Evolutionary conservation across 1,284 basidiomycete genomes (phyloP).

Genomic region (Ceratobasidium sp.): DNA sequence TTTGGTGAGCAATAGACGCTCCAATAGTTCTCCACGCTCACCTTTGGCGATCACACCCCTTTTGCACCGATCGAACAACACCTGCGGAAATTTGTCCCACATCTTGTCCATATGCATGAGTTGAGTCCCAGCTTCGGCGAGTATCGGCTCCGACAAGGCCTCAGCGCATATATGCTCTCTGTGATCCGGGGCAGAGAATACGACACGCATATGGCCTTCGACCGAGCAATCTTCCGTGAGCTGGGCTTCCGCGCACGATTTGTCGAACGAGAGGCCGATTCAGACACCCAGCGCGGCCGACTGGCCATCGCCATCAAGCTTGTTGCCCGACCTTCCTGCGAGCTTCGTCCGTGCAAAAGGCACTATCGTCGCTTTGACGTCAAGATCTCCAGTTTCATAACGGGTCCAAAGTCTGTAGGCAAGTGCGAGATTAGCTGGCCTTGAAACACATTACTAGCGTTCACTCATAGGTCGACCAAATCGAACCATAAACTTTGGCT

Average conservation of each 20-base stretch:
- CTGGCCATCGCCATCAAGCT: neutral
- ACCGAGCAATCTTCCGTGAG: neutral
- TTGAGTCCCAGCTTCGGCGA: slow-evolving; percentile 48
- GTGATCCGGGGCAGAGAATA: slow-evolving; percentile 45
- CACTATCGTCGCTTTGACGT: neutral
- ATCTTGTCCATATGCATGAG: slow-evolving; percentile 4
- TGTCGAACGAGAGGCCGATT: slow-evolving; percentile 1
- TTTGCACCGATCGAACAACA: neutral
- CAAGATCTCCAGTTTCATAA: neutral
- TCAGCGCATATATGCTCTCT: slow-evolving; percentile 46
- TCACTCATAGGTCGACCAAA: slow-evolving; percentile 19
- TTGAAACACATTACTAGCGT: neutral
- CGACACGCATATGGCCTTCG: slow-evolving; percentile 45
- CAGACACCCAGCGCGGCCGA: neutral
- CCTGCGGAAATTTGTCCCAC: neutral
- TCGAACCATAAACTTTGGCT: slow-evolving; percentile 6
- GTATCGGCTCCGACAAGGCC: slow-evolving; percentile 49
- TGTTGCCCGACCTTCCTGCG: neutral
- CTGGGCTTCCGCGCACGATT: neutral
- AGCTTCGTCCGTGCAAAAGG: neutral
- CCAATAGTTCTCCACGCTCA: slow-evolving; percentile 5
- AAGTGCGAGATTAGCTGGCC: neutral
- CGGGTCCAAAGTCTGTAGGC: neutral
- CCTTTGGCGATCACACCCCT: slow-evolving; percentile 1
- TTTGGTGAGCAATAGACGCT: slow-evolving; percentile 8